phyloP scores from a whole-genome alignment of 805 yeast genomes.

The Saturnispora gosingensis region DNA sequence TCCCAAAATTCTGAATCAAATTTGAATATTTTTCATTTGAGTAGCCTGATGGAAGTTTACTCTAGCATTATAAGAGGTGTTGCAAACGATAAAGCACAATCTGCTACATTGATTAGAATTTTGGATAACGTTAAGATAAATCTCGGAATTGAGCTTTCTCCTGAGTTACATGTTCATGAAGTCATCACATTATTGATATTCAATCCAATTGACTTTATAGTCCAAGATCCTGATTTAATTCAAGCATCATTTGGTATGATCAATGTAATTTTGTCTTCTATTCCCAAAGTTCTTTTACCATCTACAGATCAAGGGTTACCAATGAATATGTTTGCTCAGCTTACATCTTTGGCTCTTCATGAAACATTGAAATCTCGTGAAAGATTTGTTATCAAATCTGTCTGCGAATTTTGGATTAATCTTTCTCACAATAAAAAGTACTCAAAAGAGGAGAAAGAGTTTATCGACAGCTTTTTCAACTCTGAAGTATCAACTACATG shows the following conservation, averaged over 20 bases:
- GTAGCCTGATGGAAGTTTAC: slow-evolving; percentile 27
- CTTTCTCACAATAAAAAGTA: slow-evolving; percentile 25
- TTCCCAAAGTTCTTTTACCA: slow-evolving; percentile 30
- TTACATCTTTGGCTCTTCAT: slow-evolving; percentile 22
- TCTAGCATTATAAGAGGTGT: slow-evolving; percentile 25
- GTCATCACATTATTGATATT: slow-evolving; percentile 33
- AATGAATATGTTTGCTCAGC: background rate
- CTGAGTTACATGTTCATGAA: slow-evolving; percentile 16
- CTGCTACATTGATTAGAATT: background rate
- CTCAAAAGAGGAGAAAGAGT: slow-evolving; percentile 3
- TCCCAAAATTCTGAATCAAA: slow-evolving; percentile 21
- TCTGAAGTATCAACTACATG: background rate
- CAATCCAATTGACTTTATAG: slow-evolving; percentile 22
- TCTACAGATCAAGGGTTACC: slow-evolving; percentile 13
- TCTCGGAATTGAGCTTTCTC: slow-evolving; percentile 11
- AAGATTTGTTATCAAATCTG: slow-evolving; percentile 43
- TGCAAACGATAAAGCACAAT: slow-evolving; percentile 15
- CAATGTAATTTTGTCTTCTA: slow-evolving; percentile 3
- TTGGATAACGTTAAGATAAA: background rate
- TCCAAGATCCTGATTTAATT: slow-evolving; percentile 51
- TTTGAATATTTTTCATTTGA: slow-evolving; percentile 22
- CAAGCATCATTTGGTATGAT: slow-evolving; percentile 45
- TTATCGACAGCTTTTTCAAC: background rate
- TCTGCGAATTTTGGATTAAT: slow-evolving; percentile 46
- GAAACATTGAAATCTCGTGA: slow-evolving; percentile 39